These are phyloP conservation scores for Mucor sp. DNA, from an alignment of 371 early-diverging fungal species.

Conservation along the genomic window DNA sequence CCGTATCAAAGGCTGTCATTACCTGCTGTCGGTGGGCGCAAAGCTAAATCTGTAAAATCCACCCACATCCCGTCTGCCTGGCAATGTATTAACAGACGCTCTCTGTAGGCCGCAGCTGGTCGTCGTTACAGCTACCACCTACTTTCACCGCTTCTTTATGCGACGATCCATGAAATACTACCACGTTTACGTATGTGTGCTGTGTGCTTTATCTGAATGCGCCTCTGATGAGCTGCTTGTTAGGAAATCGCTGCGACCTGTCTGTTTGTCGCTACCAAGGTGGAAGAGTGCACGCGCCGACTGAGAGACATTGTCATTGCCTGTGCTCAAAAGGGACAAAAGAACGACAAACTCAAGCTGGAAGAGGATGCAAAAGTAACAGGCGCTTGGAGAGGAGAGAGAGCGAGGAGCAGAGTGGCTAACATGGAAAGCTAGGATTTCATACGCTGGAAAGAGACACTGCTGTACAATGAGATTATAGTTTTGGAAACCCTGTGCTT, in stretches of 20 bases:
- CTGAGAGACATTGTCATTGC: conserved; percentile 60
- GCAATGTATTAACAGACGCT: neutral
- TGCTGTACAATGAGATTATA: conserved; percentile 69
- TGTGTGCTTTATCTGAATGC: neutral
- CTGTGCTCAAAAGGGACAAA: conserved; percentile 62
- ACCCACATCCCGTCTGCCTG: neutral
- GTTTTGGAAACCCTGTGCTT: conserved; percentile 78
- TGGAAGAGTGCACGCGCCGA: conserved; percentile 75
- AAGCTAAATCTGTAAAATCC: conserved; percentile 59
- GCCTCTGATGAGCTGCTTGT: neutral
- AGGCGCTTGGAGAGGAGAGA: neutral
- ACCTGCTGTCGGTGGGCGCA: conserved; percentile 66
- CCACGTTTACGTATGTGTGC: conserved; percentile 64
- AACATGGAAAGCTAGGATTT: conserved; percentile 51
- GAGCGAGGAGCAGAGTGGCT: neutral
- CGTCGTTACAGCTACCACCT: conserved; percentile 70
- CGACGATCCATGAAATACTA: conserved; percentile 67
- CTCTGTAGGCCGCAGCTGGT: conserved; percentile 61
- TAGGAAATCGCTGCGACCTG: conserved; percentile 82
- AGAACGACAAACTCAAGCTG: conserved; percentile 54
- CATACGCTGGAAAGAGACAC: conserved; percentile 68
- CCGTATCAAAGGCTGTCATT: conserved; percentile 67
- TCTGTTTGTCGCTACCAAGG: conserved; percentile 78
- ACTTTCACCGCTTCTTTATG: conserved; percentile 85
- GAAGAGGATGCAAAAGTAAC: conserved; percentile 46